Evolutionary conservation across 2,329 filamentous ascomycete genomes (phyloP), one percentile per base, ranked within the genome.

Genomic region (Xylariales sp.): DNA sequence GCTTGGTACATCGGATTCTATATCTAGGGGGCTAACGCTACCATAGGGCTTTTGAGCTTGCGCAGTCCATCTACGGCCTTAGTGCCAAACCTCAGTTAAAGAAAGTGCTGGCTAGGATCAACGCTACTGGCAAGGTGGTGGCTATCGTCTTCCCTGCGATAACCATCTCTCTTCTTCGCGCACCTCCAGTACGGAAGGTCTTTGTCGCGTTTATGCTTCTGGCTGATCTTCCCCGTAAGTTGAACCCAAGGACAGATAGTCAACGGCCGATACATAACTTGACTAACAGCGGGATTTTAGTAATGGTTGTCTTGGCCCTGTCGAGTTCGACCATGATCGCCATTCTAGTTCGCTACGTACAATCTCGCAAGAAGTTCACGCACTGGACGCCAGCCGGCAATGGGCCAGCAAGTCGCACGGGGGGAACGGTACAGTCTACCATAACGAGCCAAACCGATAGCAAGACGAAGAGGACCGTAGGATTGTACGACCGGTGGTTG

Each of bases 401-500:
- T 16, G 13, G 10, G 11, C 20, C 27, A 10, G 8, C 16, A n/a
- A 28, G 29, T 20, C 33, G 28, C 15, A 29, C 17, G 37, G 23
- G 27, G 16, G 21, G 18, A 11, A 18, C 28, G 16, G 14, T 21
- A 17, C 30, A 21, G n/a, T 24, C 19, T 13, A 36, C 33, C 11
- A 20, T 29, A 19, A 38, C 17, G 11, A 25, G 27, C n/a, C 20
- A 24, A 16, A 33, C 42, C 4, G 32, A 21, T n/a, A 33, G 17
- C 5, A 40, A n/a, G 16, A 19, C 32, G 5, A 18, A 18, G 21
- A 35, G 33, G 24, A 25, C 33, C 4, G 38, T 37, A 10, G 50
- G 51, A 2, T 40, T 55, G 3, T 54, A 53, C 19, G 52, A 55
- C 21, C 44, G 52, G 15, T 55, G 52, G 52, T 45, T 55, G 6